A percentile compares a stretch with the other conserved stretches of the same genome.
Conservation (phyloP, 2,329 filamentous ascomycete genomes). For the Colletotrichum paranaense region DNA sequence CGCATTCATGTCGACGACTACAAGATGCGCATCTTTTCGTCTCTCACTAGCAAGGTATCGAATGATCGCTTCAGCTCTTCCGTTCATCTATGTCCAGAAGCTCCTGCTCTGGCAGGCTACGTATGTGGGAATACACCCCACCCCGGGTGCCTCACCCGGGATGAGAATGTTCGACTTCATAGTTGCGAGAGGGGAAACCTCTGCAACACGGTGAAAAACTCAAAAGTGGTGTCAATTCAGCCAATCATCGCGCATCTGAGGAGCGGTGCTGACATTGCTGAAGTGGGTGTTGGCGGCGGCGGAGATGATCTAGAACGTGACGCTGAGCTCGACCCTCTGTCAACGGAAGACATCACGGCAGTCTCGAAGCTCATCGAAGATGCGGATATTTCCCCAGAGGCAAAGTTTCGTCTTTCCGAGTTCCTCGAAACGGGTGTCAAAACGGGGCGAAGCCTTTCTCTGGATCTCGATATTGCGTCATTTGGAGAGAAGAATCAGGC, state of each 20-base stretch:
- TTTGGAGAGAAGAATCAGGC: conserved; percentile 45
- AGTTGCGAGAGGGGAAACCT: conserved; percentile 83
- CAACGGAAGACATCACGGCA: conserved; percentile 63
- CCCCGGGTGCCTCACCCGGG: conserved; percentile 77
- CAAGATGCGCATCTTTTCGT: conserved; percentile 77
- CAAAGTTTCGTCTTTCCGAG: conserved; percentile 31
- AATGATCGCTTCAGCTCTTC: conserved; percentile 53
- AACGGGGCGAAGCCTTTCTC: conserved; percentile 46
- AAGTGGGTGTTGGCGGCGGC: conserved; percentile 83
- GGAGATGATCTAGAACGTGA: conserved; percentile 78
- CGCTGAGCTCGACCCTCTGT: conserved; percentile 71
- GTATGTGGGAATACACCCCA: conserved; percentile 78
- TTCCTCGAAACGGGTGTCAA: conserved; percentile 35
- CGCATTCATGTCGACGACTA: conserved; percentile 87
- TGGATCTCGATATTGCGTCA: conserved; percentile 44
- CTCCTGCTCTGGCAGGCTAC: conserved; percentile 77
- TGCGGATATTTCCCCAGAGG: conserved; percentile 36
- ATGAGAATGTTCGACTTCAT: conserved; percentile 76
- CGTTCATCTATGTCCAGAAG: conserved; percentile 65
- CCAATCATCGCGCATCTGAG: conserved; percentile 77
- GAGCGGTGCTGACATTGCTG: conserved; percentile 72
- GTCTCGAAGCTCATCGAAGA: conserved; percentile 51
- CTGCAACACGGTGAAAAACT: conserved; percentile 61
- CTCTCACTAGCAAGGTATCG: conserved; percentile 61
- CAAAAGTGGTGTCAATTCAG: conserved; percentile 77